Evolutionary conservation across 768 basidiomycete species (phyloP).

Genomic region (Xerocomus spinulosus): DNA sequence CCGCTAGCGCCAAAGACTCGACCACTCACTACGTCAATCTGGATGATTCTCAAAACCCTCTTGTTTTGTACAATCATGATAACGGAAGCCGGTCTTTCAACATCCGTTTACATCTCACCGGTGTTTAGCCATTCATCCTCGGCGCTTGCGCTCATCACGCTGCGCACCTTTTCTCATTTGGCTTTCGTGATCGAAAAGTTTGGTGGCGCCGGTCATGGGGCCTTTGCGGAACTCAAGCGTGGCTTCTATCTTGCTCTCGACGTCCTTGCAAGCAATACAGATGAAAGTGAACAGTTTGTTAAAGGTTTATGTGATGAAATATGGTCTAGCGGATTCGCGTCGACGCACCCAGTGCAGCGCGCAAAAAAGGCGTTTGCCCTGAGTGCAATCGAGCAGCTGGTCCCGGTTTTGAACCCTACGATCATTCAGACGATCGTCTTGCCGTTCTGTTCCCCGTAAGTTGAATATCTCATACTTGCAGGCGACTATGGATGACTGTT

Average conservation of each 20-base stretch:
- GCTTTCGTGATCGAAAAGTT: slow-evolving; percentile 79
- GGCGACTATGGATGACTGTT: neutral
- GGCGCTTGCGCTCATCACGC: slow-evolving; percentile 47
- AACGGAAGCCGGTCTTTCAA: slow-evolving; percentile 54
- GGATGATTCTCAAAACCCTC: slow-evolving; percentile 68
- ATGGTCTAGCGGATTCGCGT: slow-evolving; percentile 22
- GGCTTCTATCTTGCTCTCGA: slow-evolving; percentile 77
- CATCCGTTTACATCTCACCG: slow-evolving; percentile 50
- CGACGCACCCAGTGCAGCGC: slow-evolving; percentile 24
- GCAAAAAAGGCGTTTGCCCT: slow-evolving; percentile 58
- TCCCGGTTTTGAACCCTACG: slow-evolving; percentile 52
- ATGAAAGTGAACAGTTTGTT: slow-evolving; percentile 37
- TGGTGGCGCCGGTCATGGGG: slow-evolving; percentile 54
- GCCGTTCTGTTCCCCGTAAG: slow-evolving; percentile 64
- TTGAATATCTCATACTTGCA: slow-evolving; percentile 6
- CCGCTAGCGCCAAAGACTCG: slow-evolving; percentile 41
- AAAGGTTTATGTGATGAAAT: slow-evolving; percentile 32
- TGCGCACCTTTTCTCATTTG: slow-evolving; percentile 59
- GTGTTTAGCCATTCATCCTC: slow-evolving; percentile 35
- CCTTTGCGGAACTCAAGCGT: slow-evolving; percentile 69
- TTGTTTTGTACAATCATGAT: slow-evolving; percentile 74
- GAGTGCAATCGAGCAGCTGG: slow-evolving; percentile 73
- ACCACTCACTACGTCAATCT: slow-evolving; percentile 46
- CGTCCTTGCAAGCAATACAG: slow-evolving; percentile 46
- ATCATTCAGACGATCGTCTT: slow-evolving; percentile 55